Base-by-base conservation (phyloP, 2,329 filamentous ascomycete genomes). In the Cercospora beticola region DNA sequence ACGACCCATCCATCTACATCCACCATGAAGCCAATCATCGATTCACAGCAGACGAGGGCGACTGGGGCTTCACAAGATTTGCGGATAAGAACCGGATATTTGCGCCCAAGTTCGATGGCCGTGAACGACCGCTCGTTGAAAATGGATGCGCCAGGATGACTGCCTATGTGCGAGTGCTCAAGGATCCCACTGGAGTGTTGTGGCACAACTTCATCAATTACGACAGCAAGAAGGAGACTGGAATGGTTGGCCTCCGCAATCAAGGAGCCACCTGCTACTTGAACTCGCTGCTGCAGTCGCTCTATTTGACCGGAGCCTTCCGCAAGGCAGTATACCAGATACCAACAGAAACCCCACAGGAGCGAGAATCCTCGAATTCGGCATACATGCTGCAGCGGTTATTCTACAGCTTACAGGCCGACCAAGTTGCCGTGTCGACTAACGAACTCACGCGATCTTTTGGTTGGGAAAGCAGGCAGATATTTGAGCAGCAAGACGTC, bases 31-130 rank as follows among this genome's bases (percentile, higher is more conserved):
- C 95, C n/a, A 93, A 94, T 74, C 95, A 99, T 79, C 91, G 95
- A 68, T 99, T 98, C 80, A 98, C 93, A 4, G 92, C 92, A 71
- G 95, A 98, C 54, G 95, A 99, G 80, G 93, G 93, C 26, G 95
- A 99, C 76, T 99, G 95, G 95, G 95, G 95, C 1, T 99, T 99
- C 79, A 99, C 95, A n/a, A 86, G 94, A 66, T 99, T 98, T 78
- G 89, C 93, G 12, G 95, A 98, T 79, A 86, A 97, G 61, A 87
- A 93, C 64, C 90, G 89, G 76, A 90, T 98, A 79, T 97, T 97
- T 78, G 90, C 90, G 69, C 84, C 89, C 36, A 86, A 88, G 1
- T 97, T 91, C 87, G 91, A 95, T 67, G 87, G 88, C 62, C 81
- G 81, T 69, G 84, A 84, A 18, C 86, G 91, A 67, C 92, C 91